Base-by-base conservation (phyloP, 805 yeast species). In the Yamadazyma olivae region DNA sequence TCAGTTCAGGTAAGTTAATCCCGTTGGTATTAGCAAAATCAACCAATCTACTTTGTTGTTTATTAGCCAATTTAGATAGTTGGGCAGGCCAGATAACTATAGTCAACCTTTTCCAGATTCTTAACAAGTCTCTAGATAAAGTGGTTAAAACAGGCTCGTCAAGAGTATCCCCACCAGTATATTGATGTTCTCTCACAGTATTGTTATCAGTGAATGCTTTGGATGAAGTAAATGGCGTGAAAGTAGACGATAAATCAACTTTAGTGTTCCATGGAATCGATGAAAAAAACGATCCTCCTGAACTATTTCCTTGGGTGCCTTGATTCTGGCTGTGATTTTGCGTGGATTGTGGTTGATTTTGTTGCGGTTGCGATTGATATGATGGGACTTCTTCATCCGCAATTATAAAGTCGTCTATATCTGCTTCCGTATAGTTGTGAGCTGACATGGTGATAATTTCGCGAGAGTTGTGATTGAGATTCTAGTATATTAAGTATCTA, bases 141-240 rank as follows among this genome's bases (percentile, higher is more conserved):
- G 89, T 81, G 21, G 67, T 61, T 50, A 64, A 53, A 6, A 81
- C 81, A 0, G 88, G 85, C 57, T 81, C 89, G 50, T 82, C 87
- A 9, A 81, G 58, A 2, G 89, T 81, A 50, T 81, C 83, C 19
- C 85, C 84, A 2, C 88, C 88, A 15, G 77, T 54, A 50, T 71
- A 79, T 43, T 75, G 80, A 32, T 76, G 61, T 50, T 76, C 81
- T 30, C 53, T 48, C 26, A 64, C 49, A 24, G 48, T 54, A 39
- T 50, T 56, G 37, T 50, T 50, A 3, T 45, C 53, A 3, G 48
- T 39, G 33, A 50, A 44, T 4, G 48, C 39, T 21, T 42, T 45
- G 7, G 49, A 41, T 5, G 44, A 22, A 5, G 57, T 47, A 34
- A 62, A 62, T 12, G 67, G 64, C 2, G 60, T 48, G 41, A 61